These are phyloP conservation scores for Neonectria faginata DNA, from an alignment of 2,329 filamentous ascomycete species.

Conservation along the genomic window DNA sequence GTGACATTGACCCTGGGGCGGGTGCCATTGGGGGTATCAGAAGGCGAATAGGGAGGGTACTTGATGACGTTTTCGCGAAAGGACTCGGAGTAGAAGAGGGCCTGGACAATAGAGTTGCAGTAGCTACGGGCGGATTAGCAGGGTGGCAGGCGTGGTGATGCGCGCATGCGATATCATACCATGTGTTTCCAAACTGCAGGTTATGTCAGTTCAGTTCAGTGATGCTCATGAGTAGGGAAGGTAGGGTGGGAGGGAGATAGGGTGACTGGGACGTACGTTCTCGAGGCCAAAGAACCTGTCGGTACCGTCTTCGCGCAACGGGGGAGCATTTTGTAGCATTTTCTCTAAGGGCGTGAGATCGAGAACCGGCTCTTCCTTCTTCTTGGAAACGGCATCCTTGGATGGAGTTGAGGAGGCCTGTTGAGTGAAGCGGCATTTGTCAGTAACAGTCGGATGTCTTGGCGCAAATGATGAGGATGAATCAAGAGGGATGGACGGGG, in stretches of 20 bases:
- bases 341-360: slow-evolving; percentile 74
- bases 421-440: slow-evolving; percentile 45
- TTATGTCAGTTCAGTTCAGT: slow-evolving; percentile 56
- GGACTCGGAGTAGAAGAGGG: slow-evolving; percentile 92
- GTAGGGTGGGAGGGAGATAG: slow-evolving; percentile 17
- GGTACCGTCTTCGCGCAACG: slow-evolving; percentile 86
- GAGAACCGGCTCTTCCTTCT: slow-evolving; percentile 68
- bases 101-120: slow-evolving; percentile 98
- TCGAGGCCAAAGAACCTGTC: slow-evolving; percentile 99
- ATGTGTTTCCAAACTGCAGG: slow-evolving; percentile 92
- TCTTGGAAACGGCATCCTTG: slow-evolving; percentile 62
- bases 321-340: slow-evolving; percentile 84
- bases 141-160: slow-evolving; percentile 6
- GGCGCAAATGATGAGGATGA: slow-evolving; percentile 29
- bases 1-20: slow-evolving; percentile 69
- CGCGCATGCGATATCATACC: slow-evolving; percentile 67
- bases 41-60: slow-evolving; percentile 80
- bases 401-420: slow-evolving; percentile 59
- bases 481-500: slow-evolving; percentile 8
- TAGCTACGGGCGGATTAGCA: slow-evolving; percentile 71
- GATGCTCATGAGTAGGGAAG: slow-evolving; percentile 12
- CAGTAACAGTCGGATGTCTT: slow-evolving; percentile 43
- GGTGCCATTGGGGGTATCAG: slow-evolving; percentile 74
- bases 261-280: slow-evolving; percentile 75
- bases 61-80: slow-evolving; percentile 96